Evolutionary conservation across 2,329 filamentous ascomycete species (phyloP), one percentile per base, ranked within the genome.

Genomic region (Diaporthe aspalathi): DNA sequence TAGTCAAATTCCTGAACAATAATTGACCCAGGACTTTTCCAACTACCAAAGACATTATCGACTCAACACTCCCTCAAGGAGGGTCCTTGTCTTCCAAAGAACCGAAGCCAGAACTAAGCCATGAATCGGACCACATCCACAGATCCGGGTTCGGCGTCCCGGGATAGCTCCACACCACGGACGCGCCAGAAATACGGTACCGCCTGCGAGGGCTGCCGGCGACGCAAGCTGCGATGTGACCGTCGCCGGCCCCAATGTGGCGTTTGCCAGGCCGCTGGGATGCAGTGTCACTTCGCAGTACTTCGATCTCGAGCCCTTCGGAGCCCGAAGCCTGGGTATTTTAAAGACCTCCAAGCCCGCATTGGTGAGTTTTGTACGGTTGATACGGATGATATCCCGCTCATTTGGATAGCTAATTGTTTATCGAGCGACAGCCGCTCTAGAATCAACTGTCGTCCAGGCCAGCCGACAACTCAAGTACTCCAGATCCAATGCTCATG

Each of bases 281-380:
- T 43, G 22, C 54, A 17, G 22, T 60, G 54, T 20, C n/a, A 43
- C 20, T 35, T 60, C 22, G 54, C 35, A 11, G 35, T 43, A n/a
- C n/a, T n/a, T n/a, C n/a, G n/a, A 27, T 43, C 54, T 24, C 54
- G 54, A 43, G 22, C 35, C 12, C 35, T 60, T 17, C n/a, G 54
- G n/a, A 35, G 35, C 14, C 54, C 54, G 17, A 60, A 60, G 35
- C 54, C 54, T 60, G 54, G 54, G 27, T 60, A 60, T 9, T 43
- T 60, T 22, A 60, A 60, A 16, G 54, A 60, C n/a, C 38, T 60
- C 5, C 54, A 60, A 43, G 54, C 54, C n/a, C 35, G 54, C 2
- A 60, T 60, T 43, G 54, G 54, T 43, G 6, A 60, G 54, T n/a
- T 56, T n/a, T 45, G 4, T 45, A 20, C n/a, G n/a, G n/a, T 9